A percentile compares a stretch with the other conserved stretches of the same genome.
phyloP scores from a whole-genome alignment of 2,329 filamentous ascomycete genomes.

The Diaporthe sp. region DNA sequence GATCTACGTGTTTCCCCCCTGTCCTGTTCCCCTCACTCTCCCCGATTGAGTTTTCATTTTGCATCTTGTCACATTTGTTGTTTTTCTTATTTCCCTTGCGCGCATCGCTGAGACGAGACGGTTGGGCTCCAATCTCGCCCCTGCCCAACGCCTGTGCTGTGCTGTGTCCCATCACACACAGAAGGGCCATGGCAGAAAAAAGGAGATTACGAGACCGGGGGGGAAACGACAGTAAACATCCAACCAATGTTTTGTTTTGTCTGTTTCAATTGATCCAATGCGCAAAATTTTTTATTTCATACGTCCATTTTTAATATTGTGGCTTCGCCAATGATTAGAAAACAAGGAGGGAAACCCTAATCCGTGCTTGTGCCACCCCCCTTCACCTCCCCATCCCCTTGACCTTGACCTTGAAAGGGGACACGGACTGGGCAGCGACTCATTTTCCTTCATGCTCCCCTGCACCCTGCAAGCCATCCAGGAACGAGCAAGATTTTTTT shows the following conservation, averaged over 20 bases:
- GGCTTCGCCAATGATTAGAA: slow-evolving; percentile 21
- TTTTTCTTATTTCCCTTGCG: neutral
- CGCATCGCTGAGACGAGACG: slow-evolving; percentile 13
- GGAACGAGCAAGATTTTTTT: slow-evolving; percentile 17
- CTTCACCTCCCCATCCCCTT: neutral
- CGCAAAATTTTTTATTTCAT: slow-evolving; percentile 1
- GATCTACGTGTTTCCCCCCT: neutral
- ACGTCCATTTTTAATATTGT: slow-evolving; percentile 11
- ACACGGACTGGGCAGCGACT: slow-evolving; percentile 8
- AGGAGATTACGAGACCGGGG: slow-evolving; percentile 29
- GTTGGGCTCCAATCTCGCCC: slow-evolving; percentile 16
- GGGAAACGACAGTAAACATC: slow-evolving; percentile 1
- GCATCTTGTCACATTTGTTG: slow-evolving; percentile 13
- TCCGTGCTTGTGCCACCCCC: slow-evolving; percentile 17
- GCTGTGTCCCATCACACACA: neutral
- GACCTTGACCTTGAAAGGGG: neutral
- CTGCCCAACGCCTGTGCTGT: slow-evolving; percentile 3
- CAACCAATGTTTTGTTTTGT: slow-evolving; percentile 10
- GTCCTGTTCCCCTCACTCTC: neutral
- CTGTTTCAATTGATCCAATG: slow-evolving; percentile 29
- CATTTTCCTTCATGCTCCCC: slow-evolving; percentile 15
- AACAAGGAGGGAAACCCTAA: slow-evolving; percentile 21
- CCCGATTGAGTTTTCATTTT: slow-evolving; percentile 25
- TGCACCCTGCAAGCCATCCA: slow-evolving; percentile 18
- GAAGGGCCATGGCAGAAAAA: neutral